Evolutionary conservation across 805 yeast genomes (phyloP).

Genomic region (Scheffersomyces spartinae): DNA sequence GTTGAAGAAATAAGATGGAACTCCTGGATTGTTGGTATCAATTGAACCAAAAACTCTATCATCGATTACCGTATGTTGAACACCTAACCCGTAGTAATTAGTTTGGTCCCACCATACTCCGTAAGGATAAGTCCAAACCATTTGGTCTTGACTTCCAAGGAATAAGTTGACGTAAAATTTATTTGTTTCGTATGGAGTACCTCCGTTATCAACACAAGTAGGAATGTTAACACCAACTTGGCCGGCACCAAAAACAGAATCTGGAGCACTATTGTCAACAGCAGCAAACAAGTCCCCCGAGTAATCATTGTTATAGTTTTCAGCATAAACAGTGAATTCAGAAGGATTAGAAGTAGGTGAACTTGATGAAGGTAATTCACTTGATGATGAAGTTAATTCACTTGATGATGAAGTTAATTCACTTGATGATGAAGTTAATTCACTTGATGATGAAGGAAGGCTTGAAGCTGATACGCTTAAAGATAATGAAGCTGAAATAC

Average conservation of each 20-base stretch:
- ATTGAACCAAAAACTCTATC: constrained; percentile 36
- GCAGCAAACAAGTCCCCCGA: constrained; percentile 36
- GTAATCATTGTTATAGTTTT: constrained; percentile 5
- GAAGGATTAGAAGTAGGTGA: constrained; percentile 1
- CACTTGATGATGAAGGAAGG: not conserved
- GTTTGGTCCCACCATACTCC: constrained; percentile 35
- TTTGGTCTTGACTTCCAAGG: constrained; percentile 40
- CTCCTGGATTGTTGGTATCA: constrained; percentile 30
- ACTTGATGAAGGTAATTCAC: not conserved
- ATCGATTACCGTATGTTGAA: constrained; percentile 40
- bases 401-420: not conserved
- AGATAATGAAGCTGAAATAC: not conserved
- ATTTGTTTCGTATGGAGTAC: constrained; percentile 50
- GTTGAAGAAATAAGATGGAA: constrained; percentile 38
- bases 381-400: not conserved
- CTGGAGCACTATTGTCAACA: constrained; percentile 35
- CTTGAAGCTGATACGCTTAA: not conserved
- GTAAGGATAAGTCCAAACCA: constrained; percentile 60
- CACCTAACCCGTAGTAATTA: constrained; percentile 45
- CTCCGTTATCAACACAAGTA: constrained; percentile 32
- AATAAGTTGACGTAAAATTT: constrained; percentile 63
- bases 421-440: not conserved
- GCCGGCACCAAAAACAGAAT: constrained; percentile 33
- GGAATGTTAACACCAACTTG: constrained; percentile 36
- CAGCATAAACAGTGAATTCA: no score